Base-by-base conservation (phyloP, 1,284 basidiomycete species). In the Crucibulum parvulum region DNA sequence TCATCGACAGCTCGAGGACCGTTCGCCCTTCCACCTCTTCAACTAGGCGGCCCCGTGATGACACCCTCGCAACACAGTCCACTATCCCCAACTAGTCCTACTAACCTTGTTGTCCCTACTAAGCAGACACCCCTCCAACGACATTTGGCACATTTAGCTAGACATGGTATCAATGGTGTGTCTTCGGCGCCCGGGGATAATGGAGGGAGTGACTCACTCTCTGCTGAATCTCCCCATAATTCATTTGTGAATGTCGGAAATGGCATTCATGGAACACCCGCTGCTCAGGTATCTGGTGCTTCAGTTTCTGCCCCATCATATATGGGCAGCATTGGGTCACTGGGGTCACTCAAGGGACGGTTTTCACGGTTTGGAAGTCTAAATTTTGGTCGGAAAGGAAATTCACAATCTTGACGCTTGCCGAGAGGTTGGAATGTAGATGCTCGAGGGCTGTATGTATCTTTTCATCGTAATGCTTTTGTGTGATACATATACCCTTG, bases 161-260 rank as follows among this genome's bases (percentile, higher is more conserved):
- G 90, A 36, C 90, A 94, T 67, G 92, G 92, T 4, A 89, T 94
- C 74, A 89, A 87, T 52, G 91, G 89, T 1, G 88, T 94, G 2
- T 84, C 91, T 16, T 90, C 88, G 2, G 88, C 88, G 6, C 91
- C 89, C 46, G 86, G 84, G 9, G 89, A 91, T 48, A 78, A 75
- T 47, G 74, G 75, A 13, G 83, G 81, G 0, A 86, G 84, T 64
- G 90, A 91, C 66, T 81, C 83, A 1, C 74, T 87, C 16, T 88
- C 87, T 11, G 82, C 80, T 3, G 87, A 84, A 52, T 92, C 91
- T 5, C 87, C 86, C 15, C 87, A 86, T 46, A 86, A 88, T 60
- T 93, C 91, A 5, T 83, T 90, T 71, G 85, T 92, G 53, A 91
- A 91, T 61, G 87, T 84, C 6, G 84, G 79, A 7, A 85, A 83